Conservation (phyloP, 208 protist species). For the Trypanosoma theileri region DNA sequence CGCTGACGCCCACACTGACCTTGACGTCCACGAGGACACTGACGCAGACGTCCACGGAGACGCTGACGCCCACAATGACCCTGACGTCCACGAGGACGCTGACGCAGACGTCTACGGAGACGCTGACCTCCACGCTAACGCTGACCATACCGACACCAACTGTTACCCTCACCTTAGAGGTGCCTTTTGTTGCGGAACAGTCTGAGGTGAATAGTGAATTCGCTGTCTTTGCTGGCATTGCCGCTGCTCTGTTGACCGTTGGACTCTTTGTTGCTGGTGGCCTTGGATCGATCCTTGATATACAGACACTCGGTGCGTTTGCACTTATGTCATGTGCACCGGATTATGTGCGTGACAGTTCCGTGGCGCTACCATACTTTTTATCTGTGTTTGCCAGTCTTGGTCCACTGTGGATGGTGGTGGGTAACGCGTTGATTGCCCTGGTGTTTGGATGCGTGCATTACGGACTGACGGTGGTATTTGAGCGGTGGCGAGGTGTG, state of each 20-base stretch:
- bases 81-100: too few species aligned
- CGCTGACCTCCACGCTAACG: not conserved
- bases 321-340: constrained; percentile 3
- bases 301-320: constrained; percentile 2
- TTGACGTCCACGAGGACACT: too few species aligned
- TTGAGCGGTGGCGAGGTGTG: constrained; percentile 14
- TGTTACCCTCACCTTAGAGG: not conserved
- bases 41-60: not conserved
- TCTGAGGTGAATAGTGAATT: not conserved
- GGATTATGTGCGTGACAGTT: constrained; percentile 4
- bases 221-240: constrained; percentile 1
- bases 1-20: too few species aligned
- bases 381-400: constrained; percentile 11
- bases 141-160: not conserved
- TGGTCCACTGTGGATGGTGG: constrained; percentile 2
- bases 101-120: not conserved
- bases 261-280: constrained; percentile 11
- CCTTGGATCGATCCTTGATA: not conserved
- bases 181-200: not conserved
- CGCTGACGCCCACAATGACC: too few species aligned
- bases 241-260: not conserved
- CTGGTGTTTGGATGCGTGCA: constrained; percentile 11
- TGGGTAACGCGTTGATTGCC: constrained; percentile 11
- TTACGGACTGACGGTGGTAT: constrained; percentile 12
- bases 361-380: constrained; percentile 10